A percentile compares a stretch with the other conserved stretches of the same genome.
These are phyloP conservation scores for Hypocrella siamensis DNA, from an alignment of 2,329 filamentous ascomycete species.

Conservation along the genomic window DNA sequence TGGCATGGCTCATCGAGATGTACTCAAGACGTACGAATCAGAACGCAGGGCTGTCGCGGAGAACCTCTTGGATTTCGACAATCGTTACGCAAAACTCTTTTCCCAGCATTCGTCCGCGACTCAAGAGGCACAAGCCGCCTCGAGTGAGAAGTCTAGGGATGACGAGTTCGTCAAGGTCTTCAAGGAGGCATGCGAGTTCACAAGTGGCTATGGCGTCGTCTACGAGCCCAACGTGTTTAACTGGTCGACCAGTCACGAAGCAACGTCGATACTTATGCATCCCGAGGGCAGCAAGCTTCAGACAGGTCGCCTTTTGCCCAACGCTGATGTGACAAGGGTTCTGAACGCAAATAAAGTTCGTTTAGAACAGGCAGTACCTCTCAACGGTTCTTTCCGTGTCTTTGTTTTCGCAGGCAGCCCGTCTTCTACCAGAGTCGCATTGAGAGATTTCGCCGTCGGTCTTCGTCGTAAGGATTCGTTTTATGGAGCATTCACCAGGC, in stretches of 20 bases:
- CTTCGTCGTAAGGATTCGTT: constrained; percentile 55
- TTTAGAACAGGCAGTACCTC: constrained; percentile 75
- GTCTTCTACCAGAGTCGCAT: constrained; percentile 39
- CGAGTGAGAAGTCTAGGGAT: constrained; percentile 16
- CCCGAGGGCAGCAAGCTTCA: constrained; percentile 48
- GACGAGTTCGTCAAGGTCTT: constrained; percentile 76
- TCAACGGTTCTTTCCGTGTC: constrained; percentile 77
- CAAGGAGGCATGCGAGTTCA: constrained; percentile 85
- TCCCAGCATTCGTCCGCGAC: constrained; percentile 61
- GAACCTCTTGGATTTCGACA: constrained; percentile 71
- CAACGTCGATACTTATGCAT: constrained; percentile 54
- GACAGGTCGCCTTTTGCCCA: constrained; percentile 61
- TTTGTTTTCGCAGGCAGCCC: constrained; percentile 72
- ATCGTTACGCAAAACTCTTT: constrained; percentile 80
- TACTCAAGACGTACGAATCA: constrained; percentile 72
- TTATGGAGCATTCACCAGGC: constrained; percentile 47
- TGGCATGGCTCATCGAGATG: constrained; percentile 59
- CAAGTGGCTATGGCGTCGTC: constrained; percentile 77
- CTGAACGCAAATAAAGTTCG: constrained; percentile 82
- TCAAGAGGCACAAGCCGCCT: constrained; percentile 55
- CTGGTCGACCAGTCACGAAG: constrained; percentile 61
- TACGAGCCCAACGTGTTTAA: constrained; percentile 75
- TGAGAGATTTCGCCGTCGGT: constrained; percentile 53
- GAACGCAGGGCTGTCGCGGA: constrained; percentile 79
- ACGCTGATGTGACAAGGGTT: constrained; percentile 70